Evolutionary conservation across 2,329 filamentous ascomycete species (phyloP), one percentile per base, ranked within the genome.

Genomic region (Thielaviopsis musarum): DNA sequence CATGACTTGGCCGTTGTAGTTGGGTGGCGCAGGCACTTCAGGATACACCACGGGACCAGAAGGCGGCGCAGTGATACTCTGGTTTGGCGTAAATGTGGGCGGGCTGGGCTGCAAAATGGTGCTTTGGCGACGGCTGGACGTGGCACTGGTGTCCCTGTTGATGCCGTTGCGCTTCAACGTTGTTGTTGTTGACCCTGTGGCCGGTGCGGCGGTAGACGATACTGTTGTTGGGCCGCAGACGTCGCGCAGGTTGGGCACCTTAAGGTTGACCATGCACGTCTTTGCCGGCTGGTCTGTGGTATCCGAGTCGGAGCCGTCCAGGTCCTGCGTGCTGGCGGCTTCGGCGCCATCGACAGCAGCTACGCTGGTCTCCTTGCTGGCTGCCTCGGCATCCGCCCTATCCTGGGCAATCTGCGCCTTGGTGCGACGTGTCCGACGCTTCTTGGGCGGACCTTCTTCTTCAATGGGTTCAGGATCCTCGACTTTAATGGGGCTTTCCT

Each of bases 381-480:
- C 58, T 17, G 48, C 57, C n/a, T 55, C 57, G 15, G 58, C 57
- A 26, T 57, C 60, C 5, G 57, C 60, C 56, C 54, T 52, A 17
- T 59, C 61, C 28, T 54, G 54, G 15, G 58, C 61, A 22, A 59
- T 61, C 48, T 61, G 57, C 0, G 54, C 49, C 53, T 59, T 59
- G 5, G 57, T 61, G 9, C 60, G 48, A 15, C 60, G 60, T 9
- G 54, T 49, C 9, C 60, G 60, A 15, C 56, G 57, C 65, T 77
- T 71, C 19, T 72, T 67, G 21, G 68, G 71, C 54, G 70, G 64
- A 34, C 69, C 60, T 60, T 67, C 70, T 30, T 71, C 68, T 52
- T 65, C 67, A n/a, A 65, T 69, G 12, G 57, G 60, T 60, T 69
- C 66, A 19, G 64, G 56, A 22, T 64, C 63, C 24, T 64, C 62